Evolutionary conservation across 805 yeast genomes (phyloP), one percentile per base, ranked within the genome.

Genomic region (Suhomyces sp.): DNA sequence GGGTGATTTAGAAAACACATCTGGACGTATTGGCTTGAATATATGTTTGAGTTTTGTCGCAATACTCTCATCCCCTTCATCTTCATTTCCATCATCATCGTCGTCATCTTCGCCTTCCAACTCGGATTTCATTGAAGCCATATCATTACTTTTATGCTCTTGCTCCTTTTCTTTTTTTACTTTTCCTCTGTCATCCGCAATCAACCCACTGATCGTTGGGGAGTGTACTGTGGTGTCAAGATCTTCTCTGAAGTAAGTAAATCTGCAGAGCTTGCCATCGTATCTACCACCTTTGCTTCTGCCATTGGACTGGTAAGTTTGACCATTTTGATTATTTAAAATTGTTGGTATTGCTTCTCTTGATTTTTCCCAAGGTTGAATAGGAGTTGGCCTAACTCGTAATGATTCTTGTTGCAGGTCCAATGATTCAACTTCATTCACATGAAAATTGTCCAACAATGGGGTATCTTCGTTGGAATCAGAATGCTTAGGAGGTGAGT

Each of bases 191-290:
- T n/a, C n/a, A n/a, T n/a, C n/a, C n/a, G 38, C 24, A 13, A 52
- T 34, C 15, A 90, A 65, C 0, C 96, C 96, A 3, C 95, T 82
- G 17, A 90, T 81, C 4, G 86, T 81, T 2, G 95, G 88, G 0
- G 96, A 79, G 58, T 90, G 97, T 16, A 90, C 77, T 0, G 98
- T 90, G n/a, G 88, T 79, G 11, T 82, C 84, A 46, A 91, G 60
- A 51, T 88, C 95, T 44, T 88, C 96, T 46, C 98, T 72, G 60
- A 93, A 91, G 54, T 91, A 91, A 0, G 98, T 88, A 65, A 86
- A 91, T 44, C 98, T 69, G 55, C 79, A 80, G 12, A 51, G 34
- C 4, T 48, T 48, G 10, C 48, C 51, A 22, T 28, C 38, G 10
- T n/a, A 21, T 19, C 19, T 24, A 12, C 16, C 11, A 5, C 19